phyloP scores from a whole-genome alignment of 208 protist genomes.

The Naegleria lovaniensis region DNA sequence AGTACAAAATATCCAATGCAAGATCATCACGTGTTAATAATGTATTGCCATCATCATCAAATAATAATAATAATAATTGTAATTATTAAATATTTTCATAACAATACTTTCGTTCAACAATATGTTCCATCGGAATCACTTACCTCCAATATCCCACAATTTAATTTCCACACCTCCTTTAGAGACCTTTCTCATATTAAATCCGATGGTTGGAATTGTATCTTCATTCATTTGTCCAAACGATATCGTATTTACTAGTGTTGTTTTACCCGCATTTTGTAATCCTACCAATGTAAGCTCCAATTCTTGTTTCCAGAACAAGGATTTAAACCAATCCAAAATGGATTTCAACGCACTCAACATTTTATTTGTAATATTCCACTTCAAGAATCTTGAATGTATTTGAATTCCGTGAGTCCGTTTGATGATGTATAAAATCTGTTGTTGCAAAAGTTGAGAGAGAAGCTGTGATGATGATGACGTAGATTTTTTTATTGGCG shows the following conservation, averaged over 20 bases:
- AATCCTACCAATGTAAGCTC: slow-evolving; percentile 83
- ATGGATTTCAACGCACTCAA: background rate
- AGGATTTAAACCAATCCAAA: slow-evolving; percentile 46
- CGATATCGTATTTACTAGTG: slow-evolving; percentile 29
- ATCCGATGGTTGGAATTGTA: slow-evolving; percentile 83
- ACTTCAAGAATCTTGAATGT: no score
- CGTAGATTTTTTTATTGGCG: no score
- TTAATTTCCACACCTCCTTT: slow-evolving; percentile 77
- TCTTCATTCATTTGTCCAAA: slow-evolving; percentile 49
- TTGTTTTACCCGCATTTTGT: slow-evolving; percentile 81
- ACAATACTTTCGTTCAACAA: no score
- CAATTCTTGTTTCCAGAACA: slow-evolving; percentile 89
- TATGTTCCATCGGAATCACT: slow-evolving; percentile 58
- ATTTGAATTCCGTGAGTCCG: no score
- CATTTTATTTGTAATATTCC: background rate
- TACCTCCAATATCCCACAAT: slow-evolving; percentile 83
- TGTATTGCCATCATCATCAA: no score
- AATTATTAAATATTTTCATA: no score
- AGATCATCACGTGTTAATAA: background rate
- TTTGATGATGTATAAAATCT: no score
- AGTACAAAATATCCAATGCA: background rate
- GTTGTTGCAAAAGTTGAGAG: no score
- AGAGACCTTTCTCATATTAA: slow-evolving; percentile 74
- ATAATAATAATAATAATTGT: no score
- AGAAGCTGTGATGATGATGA: no score